These are phyloP conservation scores for Pythium vanterpoolii DNA, from an alignment of 352 stramenopile genomes.

Conservation along the genomic window DNA sequence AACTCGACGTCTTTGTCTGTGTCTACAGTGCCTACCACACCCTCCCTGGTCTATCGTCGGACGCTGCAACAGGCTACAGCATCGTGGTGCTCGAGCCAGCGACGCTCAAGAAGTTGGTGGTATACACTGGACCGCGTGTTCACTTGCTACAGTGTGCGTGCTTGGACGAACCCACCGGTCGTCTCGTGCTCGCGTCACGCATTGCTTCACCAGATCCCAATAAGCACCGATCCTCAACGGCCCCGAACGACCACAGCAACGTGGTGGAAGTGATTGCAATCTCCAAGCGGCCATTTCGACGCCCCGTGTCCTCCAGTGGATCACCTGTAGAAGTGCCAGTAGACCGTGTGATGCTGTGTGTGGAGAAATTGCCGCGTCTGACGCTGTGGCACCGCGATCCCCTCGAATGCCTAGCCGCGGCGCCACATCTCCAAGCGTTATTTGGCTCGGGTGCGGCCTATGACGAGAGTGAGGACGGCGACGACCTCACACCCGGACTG, in stretches of 20 bases:
- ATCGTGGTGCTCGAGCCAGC: constrained; percentile 64
- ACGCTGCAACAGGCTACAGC: constrained; percentile 20
- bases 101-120: constrained; percentile 50
- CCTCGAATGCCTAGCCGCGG: constrained; percentile 33
- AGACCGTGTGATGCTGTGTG: constrained; percentile 39
- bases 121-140: constrained; percentile 38
- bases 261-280: constrained; percentile 50
- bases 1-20: constrained; percentile 58
- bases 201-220: background rate
- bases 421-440: constrained; percentile 24
- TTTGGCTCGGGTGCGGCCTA: constrained; percentile 32
- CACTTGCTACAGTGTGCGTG: constrained; percentile 42
- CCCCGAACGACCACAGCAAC: constrained; percentile 30
- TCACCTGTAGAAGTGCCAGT: background rate
- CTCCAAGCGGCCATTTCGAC: constrained; percentile 36
- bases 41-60: background rate
- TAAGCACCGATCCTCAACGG: background rate
- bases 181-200: constrained; percentile 42
- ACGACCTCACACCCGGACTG: no score
- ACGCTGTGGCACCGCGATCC: constrained; percentile 37
- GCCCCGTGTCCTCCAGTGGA: background rate
- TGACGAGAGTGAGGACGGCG: constrained; percentile 4
- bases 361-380: constrained; percentile 35
- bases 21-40: constrained; percentile 38
- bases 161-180: constrained; percentile 36